phyloP scores from a whole-genome alignment of 2,329 filamentous ascomycete species.

The Ambrosiella beaveri region DNA sequence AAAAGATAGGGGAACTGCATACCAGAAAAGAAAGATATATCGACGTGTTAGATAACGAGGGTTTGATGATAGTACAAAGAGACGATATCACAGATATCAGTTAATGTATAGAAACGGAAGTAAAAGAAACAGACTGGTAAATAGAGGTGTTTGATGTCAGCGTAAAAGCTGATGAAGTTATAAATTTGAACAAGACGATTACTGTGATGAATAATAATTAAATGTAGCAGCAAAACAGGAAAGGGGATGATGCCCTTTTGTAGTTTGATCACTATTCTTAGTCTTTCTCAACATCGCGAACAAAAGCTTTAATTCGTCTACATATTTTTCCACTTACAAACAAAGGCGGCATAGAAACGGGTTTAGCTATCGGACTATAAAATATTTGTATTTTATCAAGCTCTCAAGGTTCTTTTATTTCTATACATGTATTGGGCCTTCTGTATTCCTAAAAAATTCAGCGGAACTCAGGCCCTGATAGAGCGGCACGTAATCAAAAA shows the following conservation, averaged over 20 bases:
- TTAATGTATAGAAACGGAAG: too few species aligned
- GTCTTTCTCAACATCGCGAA: neutral
- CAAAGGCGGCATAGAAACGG: neutral
- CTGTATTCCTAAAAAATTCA: neutral
- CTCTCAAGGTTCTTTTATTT: neutral
- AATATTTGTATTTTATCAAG: neutral
- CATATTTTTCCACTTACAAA: conserved; percentile 1
- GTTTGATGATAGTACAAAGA: neutral
- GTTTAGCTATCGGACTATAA: neutral
- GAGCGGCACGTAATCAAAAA: neutral
- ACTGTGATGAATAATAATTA: neutral
- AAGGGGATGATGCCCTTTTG: neutral
- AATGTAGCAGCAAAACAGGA: neutral
- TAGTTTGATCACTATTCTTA: neutral
- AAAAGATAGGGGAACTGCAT: neutral
- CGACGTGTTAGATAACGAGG: neutral
- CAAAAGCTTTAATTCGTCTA: neutral
- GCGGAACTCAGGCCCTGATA: neutral
- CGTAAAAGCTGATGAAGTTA: neutral
- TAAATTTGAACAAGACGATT: neutral
- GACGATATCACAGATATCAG: conserved; percentile 1
- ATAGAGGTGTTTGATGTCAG: neutral
- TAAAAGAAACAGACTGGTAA: neutral
- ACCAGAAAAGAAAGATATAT: neutral
- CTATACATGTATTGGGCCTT: neutral